Conservation (phyloP, 345 rosid genomes). For the Erodium maritimum region DNA sequence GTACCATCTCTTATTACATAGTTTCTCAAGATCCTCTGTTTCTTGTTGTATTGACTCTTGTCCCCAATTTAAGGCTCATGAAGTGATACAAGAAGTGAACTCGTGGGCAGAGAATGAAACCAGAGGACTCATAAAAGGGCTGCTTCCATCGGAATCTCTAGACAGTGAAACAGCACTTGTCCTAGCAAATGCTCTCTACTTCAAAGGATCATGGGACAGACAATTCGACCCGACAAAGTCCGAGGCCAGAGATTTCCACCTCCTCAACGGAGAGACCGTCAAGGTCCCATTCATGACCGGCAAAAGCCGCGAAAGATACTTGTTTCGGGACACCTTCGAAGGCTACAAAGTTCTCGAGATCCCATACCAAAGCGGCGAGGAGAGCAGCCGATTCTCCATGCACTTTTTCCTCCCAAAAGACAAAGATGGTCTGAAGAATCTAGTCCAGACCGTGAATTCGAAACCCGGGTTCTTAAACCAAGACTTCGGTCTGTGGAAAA, state of each 20-base stretch:
- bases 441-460: not conserved
- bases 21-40: no score
- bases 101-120: no score
- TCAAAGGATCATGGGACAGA: not conserved
- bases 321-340: not conserved
- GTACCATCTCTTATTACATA: no score
- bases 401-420: not conserved
- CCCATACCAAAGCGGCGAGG: not conserved
- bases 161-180: no score
- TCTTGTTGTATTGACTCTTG: no score
- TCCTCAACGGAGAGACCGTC: not conserved
- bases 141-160: no score
- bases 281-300: not conserved
- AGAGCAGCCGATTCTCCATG: not conserved
- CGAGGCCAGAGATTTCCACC: not conserved
- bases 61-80: no score
- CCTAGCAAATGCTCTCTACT: not conserved
- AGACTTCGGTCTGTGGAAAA: not conserved
- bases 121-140: no score
- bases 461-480: not conserved
- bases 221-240: not conserved
- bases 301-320: not conserved
- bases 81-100: no score
- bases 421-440: not conserved
- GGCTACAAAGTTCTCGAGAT: not conserved